phyloP scores from a whole-genome alignment of 495 filamentous ascomycete genomes.

The Trypethelium eluteriae region DNA sequence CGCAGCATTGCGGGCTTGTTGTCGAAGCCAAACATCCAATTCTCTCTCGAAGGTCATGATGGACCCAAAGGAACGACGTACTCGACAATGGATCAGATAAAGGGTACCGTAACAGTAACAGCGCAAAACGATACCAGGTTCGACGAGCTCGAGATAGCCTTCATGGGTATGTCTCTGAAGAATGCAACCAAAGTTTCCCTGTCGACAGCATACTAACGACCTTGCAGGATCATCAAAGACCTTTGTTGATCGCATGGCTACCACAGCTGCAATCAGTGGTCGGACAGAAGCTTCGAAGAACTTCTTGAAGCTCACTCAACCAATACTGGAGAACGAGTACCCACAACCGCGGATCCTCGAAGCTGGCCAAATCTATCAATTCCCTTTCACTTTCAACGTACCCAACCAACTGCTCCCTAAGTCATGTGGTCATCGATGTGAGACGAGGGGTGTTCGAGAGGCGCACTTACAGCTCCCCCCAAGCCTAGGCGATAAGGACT shows the following conservation, averaged over 20 bases:
- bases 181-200: neutral
- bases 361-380: conserved; percentile 56
- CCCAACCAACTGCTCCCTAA: conserved; percentile 60
- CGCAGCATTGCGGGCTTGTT: conserved; percentile 22
- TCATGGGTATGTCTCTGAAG: conserved; percentile 52
- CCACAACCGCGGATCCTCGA: conserved; percentile 63
- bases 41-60: conserved; percentile 29
- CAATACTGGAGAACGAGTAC: conserved; percentile 59
- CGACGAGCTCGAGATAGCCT: conserved; percentile 69
- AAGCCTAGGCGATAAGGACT: conserved; percentile 58
- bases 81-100: conserved; percentile 53
- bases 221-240: conserved; percentile 42
- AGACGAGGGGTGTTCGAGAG: conserved; percentile 52
- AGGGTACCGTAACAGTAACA: conserved; percentile 53
- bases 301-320: conserved; percentile 79
- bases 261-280: conserved; percentile 41
- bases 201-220: conserved; percentile 1
- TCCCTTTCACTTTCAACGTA: conserved; percentile 84
- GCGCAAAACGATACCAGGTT: conserved; percentile 62
- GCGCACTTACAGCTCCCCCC: conserved; percentile 77
- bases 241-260: conserved; percentile 45
- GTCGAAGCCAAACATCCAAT: conserved; percentile 29
- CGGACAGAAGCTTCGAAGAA: conserved; percentile 48
- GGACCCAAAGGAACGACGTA: conserved; percentile 43
- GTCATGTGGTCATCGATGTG: conserved; percentile 51